Conservation (phyloP, 306 rosid species). For the Prunus padus region DNA sequence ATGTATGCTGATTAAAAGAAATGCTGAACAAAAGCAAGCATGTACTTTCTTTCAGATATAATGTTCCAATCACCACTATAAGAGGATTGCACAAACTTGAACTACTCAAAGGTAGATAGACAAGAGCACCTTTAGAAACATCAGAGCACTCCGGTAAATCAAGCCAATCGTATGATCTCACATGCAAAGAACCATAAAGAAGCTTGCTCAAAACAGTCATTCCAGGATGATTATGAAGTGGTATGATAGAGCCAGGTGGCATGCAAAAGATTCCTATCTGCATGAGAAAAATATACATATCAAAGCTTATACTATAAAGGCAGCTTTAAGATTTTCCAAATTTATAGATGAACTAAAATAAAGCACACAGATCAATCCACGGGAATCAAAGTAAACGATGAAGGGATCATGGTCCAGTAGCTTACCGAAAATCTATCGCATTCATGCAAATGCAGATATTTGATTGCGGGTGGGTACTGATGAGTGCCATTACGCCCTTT, state of each 20-base stretch:
- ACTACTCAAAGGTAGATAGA: slow-evolving; percentile 19
- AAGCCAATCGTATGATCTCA: slow-evolving; percentile 78
- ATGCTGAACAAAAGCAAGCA: not conserved
- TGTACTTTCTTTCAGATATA: not conserved
- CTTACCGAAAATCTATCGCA: slow-evolving; percentile 81
- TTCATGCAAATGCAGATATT: slow-evolving; percentile 79
- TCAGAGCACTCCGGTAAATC: slow-evolving; percentile 51
- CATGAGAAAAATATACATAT: not conserved
- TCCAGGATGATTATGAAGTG: slow-evolving; percentile 88
- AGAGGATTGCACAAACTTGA: not conserved
- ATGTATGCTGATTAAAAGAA: not conserved
- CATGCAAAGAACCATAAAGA: slow-evolving; percentile 68
- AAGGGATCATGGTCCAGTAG: not conserved
- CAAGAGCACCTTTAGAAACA: slow-evolving; percentile 57
- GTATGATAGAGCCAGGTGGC: slow-evolving; percentile 79
- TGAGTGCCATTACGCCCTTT: slow-evolving; percentile 57
- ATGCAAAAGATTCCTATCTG: slow-evolving; percentile 93
- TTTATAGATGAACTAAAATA: too few relatives aligned
- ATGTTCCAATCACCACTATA: not conserved
- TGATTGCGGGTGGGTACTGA: slow-evolving; percentile 63
- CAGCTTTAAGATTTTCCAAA: slow-evolving; percentile 3
- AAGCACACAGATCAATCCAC: not conserved
- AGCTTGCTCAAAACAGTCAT: slow-evolving; percentile 95
- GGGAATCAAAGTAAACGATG: not conserved
- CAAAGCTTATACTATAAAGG: not conserved